Percentiles rank a stretch among this genome's conserved stretches.
phyloP scores from a whole-genome alignment of 2,329 filamentous ascomycete species.

The Neodidymelliopsis sp. region DNA sequence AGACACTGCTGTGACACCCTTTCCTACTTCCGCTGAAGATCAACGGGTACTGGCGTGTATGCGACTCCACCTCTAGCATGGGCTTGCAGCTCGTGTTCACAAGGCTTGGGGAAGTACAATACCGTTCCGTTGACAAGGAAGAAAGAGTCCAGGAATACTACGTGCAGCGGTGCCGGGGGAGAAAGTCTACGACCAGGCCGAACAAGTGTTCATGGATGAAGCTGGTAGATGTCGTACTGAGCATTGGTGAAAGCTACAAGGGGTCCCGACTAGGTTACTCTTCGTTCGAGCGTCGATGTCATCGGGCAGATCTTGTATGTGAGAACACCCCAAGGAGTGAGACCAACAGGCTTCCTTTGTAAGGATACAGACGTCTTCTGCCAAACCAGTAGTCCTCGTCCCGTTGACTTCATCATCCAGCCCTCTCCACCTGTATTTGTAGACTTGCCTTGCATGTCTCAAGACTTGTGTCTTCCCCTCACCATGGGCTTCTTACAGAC shows the following conservation, averaged over 20 bases:
- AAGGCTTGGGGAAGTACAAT: constrained; percentile 11
- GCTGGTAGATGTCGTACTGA: constrained; percentile 9
- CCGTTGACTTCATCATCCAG: not conserved
- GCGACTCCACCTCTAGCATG: constrained; percentile 11
- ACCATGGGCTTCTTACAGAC: no score
- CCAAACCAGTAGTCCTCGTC: no score
- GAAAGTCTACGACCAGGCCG: not conserved
- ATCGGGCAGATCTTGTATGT: not conserved
- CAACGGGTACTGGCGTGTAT: constrained; percentile 12
- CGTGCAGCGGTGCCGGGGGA: constrained; percentile 11
- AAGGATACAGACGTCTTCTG: not conserved
- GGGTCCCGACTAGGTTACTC: constrained; percentile 12
- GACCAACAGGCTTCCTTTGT: constrained; percentile 7
- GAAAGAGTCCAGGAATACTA: constrained; percentile 1
- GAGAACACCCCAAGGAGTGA: constrained; percentile 13
- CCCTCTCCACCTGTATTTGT: no score
- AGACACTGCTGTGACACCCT: constrained; percentile 13
- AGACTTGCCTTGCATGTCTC: no score
- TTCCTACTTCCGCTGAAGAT: constrained; percentile 1
- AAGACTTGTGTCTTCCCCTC: no score
- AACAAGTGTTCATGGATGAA: constrained; percentile 4
- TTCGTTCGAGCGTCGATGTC: constrained; percentile 1
- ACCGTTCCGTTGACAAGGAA: constrained; percentile 14
- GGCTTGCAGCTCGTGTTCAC: constrained; percentile 18
- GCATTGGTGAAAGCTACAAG: constrained; percentile 6